Evolutionary conservation across 2,329 filamentous ascomycete genomes (phyloP).

Genomic region (Bimuria novae-zelandiae): DNA sequence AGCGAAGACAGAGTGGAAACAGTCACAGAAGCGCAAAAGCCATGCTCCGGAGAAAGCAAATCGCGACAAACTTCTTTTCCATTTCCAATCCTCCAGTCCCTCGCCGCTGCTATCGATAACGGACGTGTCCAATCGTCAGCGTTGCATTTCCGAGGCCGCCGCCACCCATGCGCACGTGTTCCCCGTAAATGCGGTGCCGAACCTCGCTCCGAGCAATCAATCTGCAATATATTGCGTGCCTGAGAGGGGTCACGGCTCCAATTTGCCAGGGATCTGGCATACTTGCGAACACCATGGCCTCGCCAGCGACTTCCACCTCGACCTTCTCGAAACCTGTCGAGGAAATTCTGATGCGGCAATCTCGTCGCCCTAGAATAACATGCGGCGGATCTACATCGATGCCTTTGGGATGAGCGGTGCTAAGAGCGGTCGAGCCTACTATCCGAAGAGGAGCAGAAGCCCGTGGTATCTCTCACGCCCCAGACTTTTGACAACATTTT

Average conservation of each 20-base stretch:
- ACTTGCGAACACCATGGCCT: conserved; percentile 27
- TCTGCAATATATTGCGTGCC: conserved; percentile 24
- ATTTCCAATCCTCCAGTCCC: conserved; percentile 9
- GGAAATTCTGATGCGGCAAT: conserved; percentile 17
- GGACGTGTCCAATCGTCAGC: conserved; percentile 15
- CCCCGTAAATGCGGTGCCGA: conserved; percentile 7
- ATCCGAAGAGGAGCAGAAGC: conserved; percentile 21
- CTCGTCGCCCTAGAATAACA: conserved; percentile 7
- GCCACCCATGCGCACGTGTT: conserved; percentile 20
- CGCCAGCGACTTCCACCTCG: conserved; percentile 11
- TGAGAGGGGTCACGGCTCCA: conserved; percentile 26
- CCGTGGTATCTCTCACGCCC: conserved; percentile 28
- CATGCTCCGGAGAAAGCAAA: conserved; percentile 10
- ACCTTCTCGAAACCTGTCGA: background rate
- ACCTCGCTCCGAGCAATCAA: conserved; percentile 16
- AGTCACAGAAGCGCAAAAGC: conserved; percentile 20
- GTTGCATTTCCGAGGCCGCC: conserved; percentile 30
- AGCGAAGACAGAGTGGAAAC: conserved; percentile 18
- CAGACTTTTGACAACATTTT: conserved; percentile 27
- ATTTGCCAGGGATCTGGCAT: conserved; percentile 31
- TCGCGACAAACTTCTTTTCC: conserved; percentile 12
- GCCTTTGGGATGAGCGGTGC: conserved; percentile 30
- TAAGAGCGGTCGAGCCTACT: conserved; percentile 21
- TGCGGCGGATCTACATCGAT: conserved; percentile 39
- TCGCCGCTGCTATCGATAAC: conserved; percentile 38